These are phyloP conservation scores for Besnoitia besnoiti DNA, from an alignment of 169 alveolate species.

Conservation along the genomic window DNA sequence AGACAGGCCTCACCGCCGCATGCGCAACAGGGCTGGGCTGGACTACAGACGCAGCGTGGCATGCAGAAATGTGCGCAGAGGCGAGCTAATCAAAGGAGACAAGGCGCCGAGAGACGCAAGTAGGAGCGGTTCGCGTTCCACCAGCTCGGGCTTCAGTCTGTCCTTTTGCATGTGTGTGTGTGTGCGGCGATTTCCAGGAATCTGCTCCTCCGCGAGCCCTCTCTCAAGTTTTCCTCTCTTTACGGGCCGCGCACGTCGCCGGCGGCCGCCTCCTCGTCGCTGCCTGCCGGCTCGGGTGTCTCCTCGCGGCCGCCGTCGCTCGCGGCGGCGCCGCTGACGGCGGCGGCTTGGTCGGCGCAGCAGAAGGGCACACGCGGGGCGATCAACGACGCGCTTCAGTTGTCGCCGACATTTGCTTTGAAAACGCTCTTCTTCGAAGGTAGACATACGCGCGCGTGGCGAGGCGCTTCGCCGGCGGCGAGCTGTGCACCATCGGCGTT, in stretches of 20 bases:
- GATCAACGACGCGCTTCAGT: not conserved
- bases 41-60: too few relatives aligned
- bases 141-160: too few relatives aligned
- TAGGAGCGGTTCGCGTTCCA: too few relatives aligned
- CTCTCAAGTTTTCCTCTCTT: not conserved
- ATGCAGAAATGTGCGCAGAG: too few relatives aligned
- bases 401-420: not conserved
- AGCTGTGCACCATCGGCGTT: too few relatives aligned
- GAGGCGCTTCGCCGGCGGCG: not conserved
- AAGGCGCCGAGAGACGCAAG: not conserved
- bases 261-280: not conserved
- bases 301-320: too few relatives aligned
- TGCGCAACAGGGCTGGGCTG: too few relatives aligned
- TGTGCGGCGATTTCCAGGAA: not conserved
- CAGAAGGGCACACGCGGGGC: not conserved
- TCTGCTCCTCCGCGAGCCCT: not conserved
- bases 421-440: slow-evolving; percentile 40
- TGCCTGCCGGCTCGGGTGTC: too few relatives aligned
- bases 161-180: not conserved
- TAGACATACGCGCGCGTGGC: not conserved
- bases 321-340: not conserved
- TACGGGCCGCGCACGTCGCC: not conserved
- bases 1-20: too few relatives aligned
- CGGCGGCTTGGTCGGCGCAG: not conserved
- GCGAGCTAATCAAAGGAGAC: not conserved